Evolutionary conservation across 2,329 filamentous ascomycete genomes (phyloP).

Genomic region (Sclerotinia nivalis): DNA sequence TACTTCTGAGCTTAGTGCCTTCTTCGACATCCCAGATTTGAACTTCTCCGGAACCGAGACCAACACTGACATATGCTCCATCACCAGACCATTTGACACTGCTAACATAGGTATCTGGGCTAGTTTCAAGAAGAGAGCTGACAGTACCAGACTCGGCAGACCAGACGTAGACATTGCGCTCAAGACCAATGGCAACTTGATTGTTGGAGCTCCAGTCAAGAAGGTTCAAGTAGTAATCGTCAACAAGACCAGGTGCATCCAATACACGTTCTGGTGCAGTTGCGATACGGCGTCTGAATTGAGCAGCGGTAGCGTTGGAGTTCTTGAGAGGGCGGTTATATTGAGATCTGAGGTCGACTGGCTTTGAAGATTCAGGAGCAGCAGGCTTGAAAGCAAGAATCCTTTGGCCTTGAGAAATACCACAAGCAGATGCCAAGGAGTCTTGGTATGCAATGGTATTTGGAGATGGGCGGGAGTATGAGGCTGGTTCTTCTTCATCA

Average conservation of each 20-base stretch:
- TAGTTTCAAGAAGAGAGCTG: conserved; percentile 82
- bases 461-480: conserved; percentile 77
- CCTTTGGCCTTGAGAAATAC: conserved; percentile 87
- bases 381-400: conserved; percentile 99
- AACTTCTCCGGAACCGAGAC: conserved; percentile 91
- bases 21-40: conserved; percentile 99
- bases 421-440: conserved; percentile 85
- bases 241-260: conserved; percentile 91
- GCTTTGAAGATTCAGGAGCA: conserved; percentile 96
- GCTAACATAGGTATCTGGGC: conserved; percentile 90
- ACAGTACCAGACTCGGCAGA: conserved; percentile 92
- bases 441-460: conserved; percentile 91
- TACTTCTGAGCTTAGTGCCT: conserved; percentile 91
- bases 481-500: conserved; percentile 67
- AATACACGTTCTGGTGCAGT: conserved; percentile 95
- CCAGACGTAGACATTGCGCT: conserved; percentile 98
- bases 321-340: conserved; percentile 96
- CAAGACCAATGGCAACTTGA: conserved; percentile 95
- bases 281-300: conserved; percentile 87
- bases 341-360: conserved; percentile 93
- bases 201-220: conserved; percentile 98
- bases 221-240: conserved; percentile 99
- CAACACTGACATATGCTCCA: conserved; percentile 93
- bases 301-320: conserved; percentile 70
- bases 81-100: conserved; percentile 99